phyloP scores from a whole-genome alignment of 495 filamentous ascomycete genomes.

The Aspergillus carlsbadensis region DNA sequence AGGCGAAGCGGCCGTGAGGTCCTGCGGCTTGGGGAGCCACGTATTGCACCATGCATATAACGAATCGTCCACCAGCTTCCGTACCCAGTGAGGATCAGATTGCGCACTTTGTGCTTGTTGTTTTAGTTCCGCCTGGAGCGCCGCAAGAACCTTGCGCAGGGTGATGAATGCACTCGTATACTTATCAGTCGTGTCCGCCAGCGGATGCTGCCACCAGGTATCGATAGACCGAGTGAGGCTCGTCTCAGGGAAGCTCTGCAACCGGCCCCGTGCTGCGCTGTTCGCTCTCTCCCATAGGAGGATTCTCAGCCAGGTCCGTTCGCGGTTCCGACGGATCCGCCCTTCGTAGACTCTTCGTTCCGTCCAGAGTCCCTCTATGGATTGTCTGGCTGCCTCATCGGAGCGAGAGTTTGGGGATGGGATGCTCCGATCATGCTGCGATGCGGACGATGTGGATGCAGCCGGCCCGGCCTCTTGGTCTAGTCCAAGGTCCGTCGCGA shows the following conservation, averaged over 20 bases:
- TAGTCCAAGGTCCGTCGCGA: slow-evolving; percentile 25
- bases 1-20: not conserved
- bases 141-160: slow-evolving; percentile 18
- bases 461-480: slow-evolving; percentile 15
- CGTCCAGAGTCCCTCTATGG: too few species aligned
- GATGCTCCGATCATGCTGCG: not conserved
- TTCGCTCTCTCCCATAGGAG: slow-evolving; percentile 31
- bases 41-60: slow-evolving; percentile 20
- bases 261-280: slow-evolving; percentile 26
- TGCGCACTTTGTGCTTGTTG: slow-evolving; percentile 2
- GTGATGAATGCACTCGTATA: slow-evolving; percentile 29
- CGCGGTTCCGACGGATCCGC: slow-evolving; percentile 21
- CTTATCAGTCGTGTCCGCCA: slow-evolving; percentile 27
- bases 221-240: slow-evolving; percentile 21
- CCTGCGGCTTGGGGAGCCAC: slow-evolving; percentile 17
- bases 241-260: slow-evolving; percentile 26
- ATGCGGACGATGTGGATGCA: too few species aligned
- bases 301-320: slow-evolving; percentile 30
- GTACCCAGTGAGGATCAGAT: slow-evolving; percentile 23
- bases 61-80: slow-evolving; percentile 18
- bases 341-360: not conserved
- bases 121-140: slow-evolving; percentile 17
- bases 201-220: slow-evolving; percentile 26
- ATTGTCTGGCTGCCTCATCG: too few species aligned
- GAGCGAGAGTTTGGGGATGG: too few species aligned